phyloP scores from a whole-genome alignment of 2,329 filamentous ascomycete species.

The Cryphonectria radicalis region DNA sequence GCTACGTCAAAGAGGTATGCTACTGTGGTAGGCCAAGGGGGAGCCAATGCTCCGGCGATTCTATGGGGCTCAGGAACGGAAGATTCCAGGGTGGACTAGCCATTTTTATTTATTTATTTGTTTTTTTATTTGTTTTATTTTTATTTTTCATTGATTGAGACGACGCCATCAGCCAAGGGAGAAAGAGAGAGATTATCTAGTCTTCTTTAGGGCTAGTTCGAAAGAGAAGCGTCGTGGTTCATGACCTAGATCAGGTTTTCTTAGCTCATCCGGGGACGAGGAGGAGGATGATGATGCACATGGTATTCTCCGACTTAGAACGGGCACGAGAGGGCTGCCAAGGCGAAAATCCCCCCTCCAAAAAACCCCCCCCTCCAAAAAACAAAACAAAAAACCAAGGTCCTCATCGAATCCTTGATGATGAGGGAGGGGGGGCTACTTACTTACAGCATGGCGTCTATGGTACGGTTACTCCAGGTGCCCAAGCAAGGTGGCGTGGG shows the following conservation, averaged over 20 bases:
- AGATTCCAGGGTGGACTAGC: background rate
- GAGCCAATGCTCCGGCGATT: background rate
- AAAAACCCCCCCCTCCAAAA: too few species aligned
- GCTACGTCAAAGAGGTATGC: background rate
- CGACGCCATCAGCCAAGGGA: background rate
- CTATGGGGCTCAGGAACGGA: background rate
- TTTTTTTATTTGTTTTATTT: too few species aligned
- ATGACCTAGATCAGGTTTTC: background rate
- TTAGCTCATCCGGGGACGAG: background rate
- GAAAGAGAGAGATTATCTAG: background rate
- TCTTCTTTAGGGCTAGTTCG: background rate
- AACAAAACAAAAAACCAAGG: background rate
- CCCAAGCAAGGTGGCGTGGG: too few species aligned
- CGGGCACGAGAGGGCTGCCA: background rate
- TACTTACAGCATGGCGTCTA: too few species aligned
- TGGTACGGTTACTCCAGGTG: too few species aligned
- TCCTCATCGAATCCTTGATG: background rate
- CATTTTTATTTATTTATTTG: too few species aligned
- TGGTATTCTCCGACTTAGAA: background rate
- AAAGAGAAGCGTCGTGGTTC: background rate
- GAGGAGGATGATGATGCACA: background rate
- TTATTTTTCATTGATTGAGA: background rate
- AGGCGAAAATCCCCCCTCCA: too few species aligned
- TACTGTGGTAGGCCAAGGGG: background rate
- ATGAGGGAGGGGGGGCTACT: background rate